Percentiles rank a stretch among this genome's conserved stretches.
These are phyloP conservation scores for Talaromyces islandicus DNA, from an alignment of 2,329 filamentous ascomycete species.

Conservation along the genomic window DNA sequence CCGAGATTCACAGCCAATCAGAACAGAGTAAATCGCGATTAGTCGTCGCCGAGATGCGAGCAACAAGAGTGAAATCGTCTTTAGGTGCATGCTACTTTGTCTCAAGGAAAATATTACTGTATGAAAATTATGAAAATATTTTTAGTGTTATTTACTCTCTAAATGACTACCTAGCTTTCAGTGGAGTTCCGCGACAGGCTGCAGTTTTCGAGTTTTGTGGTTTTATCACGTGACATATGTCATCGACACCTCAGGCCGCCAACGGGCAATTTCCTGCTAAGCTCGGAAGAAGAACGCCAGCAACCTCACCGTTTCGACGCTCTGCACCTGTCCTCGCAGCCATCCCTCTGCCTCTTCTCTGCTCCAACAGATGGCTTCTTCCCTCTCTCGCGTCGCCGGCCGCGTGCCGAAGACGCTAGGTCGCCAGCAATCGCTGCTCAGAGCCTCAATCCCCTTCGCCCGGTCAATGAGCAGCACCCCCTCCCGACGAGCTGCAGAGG, in stretches of 20 bases:
- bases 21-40: slow-evolving; percentile 1
- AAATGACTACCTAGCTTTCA: background rate
- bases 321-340: slow-evolving; percentile 25
- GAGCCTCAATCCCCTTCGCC: slow-evolving; percentile 37
- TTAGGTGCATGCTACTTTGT: background rate
- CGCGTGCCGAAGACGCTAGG: slow-evolving; percentile 55
- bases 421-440: slow-evolving; percentile 45
- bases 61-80: background rate
- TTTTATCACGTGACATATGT: slow-evolving; percentile 26
- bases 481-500: slow-evolving; percentile 48
- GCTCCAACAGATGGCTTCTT: slow-evolving; percentile 50
- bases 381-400: slow-evolving; percentile 55
- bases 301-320: slow-evolving; percentile 28
- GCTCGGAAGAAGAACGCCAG: slow-evolving; percentile 21
- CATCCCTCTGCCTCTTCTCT: slow-evolving; percentile 18
- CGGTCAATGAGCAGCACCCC: slow-evolving; percentile 53
- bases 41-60: background rate
- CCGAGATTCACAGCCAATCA: background rate
- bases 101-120: background rate
- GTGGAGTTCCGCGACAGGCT: background rate
- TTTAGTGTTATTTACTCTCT: background rate
- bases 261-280: slow-evolving; percentile 24
- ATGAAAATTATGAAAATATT: background rate
- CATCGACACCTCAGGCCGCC: slow-evolving; percentile 26
- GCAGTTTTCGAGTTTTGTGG: background rate